Evolutionary conservation across 495 filamentous ascomycete species (phyloP).

Genomic region (Penicillium waksmanii): DNA sequence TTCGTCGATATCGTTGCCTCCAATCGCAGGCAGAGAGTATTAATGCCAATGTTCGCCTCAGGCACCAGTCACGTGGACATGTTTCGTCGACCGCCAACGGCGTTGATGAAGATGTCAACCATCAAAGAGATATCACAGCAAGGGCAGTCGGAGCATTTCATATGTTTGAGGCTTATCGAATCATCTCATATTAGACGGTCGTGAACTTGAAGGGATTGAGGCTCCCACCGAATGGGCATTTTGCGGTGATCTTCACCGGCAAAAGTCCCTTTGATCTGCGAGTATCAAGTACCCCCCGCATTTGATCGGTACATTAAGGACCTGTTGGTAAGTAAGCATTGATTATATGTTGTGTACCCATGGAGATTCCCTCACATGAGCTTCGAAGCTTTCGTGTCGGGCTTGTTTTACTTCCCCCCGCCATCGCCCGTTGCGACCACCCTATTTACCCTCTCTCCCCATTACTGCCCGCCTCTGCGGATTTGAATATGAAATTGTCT

Average conservation of each 20-base stretch:
- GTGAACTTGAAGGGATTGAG: neutral
- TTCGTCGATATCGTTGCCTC: too few species aligned
- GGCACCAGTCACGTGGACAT: neutral
- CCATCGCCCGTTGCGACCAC: neutral
- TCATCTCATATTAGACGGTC: neutral
- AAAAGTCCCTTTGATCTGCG: constrained; percentile 1
- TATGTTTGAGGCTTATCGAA: neutral
- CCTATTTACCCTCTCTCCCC: neutral
- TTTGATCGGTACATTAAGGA: neutral
- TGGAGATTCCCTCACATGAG: neutral
- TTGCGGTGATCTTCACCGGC: neutral
- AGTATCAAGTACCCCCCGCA: constrained; percentile 2
- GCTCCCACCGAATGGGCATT: neutral
- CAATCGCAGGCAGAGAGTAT: too few species aligned
- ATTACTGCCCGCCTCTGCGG: neutral
- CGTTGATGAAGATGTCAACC: neutral
- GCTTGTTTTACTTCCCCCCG: neutral
- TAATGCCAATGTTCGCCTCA: neutral
- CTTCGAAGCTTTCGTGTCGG: neutral
- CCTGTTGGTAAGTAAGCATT: neutral
- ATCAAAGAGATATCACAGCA: neutral
- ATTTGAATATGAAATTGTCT: neutral
- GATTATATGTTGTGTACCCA: constrained; percentile 1
- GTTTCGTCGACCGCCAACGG: constrained; percentile 3
- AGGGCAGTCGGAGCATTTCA: neutral